Evolutionary conservation across 2,329 filamentous ascomycete genomes (phyloP), one percentile per base, ranked within the genome.

Genomic region (Alternaria angustiovoidea): DNA sequence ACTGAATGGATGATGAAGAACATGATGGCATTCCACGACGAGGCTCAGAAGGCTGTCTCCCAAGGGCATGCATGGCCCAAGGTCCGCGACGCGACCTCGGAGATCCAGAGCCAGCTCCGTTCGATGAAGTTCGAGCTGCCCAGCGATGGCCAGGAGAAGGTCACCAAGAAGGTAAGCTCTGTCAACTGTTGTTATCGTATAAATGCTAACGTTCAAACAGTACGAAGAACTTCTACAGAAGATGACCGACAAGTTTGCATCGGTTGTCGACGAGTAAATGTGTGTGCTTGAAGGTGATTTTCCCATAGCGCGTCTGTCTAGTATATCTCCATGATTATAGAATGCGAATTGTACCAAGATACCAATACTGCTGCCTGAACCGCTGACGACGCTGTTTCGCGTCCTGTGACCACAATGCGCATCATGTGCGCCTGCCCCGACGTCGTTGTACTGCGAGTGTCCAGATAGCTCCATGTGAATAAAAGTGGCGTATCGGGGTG

Each of bases 1-100:
- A 99, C 95, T 0, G 91, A 96, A 80, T 99, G 95, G 90, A 98
- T 99, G 95, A 99, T 99, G 95, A 97, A 96, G 87, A 91, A 93
- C 66, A 98, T 99, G 89, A 92, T 99, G 85, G 92, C 90, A 59
- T 99, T 94, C 87, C 93, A 97, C 79, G 96, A 99, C 75, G 95
- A 99, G 84, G 90, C 93, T 24, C 94, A 98, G 80, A 98, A 97
- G 87, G 93, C 93, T 7, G 87, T 99, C 76, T 86, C 91, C 6
- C 93, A 97, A 80, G 95, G 95, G 62, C 91, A 94, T 81, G 90
- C 84, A 81, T 99, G 95, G 95, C 84, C 85, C 77, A 97, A 96
- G 87, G 91, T 99, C 56, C 89, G 94, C 69, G 95, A 99, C 74
- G 88, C 91, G 34, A 99, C 95, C 12, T 84, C 86, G 58, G 94